Conservation (phyloP, 352 stramenopile species). For the Pythium guiyangense region DNA sequence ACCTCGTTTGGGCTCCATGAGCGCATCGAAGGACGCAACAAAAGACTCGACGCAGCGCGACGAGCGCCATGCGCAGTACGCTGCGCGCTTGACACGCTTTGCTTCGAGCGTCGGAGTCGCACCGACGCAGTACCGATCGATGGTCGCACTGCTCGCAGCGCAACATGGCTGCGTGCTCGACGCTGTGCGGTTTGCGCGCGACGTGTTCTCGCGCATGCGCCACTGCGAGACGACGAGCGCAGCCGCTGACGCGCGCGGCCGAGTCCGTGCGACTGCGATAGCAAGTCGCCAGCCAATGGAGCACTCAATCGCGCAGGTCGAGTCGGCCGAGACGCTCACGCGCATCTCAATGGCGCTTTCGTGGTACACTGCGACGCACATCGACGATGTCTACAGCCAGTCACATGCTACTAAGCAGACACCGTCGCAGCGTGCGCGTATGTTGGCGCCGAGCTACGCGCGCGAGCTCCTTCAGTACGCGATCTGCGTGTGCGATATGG, state of each 20-base stretch:
- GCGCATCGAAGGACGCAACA: not conserved
- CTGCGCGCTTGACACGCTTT: slow-evolving; percentile 47
- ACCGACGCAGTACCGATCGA: slow-evolving; percentile 31
- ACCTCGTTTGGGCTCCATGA: not conserved
- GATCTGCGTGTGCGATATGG: slow-evolving; percentile 52
- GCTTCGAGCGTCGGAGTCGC: slow-evolving; percentile 39
- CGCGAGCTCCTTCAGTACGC: slow-evolving; percentile 57
- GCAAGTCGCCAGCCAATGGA: not conserved
- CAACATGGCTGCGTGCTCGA: slow-evolving; percentile 39
- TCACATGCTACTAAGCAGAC: slow-evolving; percentile 8
- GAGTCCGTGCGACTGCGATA: too few species aligned
- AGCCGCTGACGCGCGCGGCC: not conserved
- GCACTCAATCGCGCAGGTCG: not conserved
- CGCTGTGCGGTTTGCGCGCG: slow-evolving; percentile 47
- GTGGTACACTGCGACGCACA: slow-evolving; percentile 46
- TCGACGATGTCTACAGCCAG: slow-evolving; percentile 43
- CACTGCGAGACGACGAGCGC: not conserved
- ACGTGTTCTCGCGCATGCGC: slow-evolving; percentile 39
- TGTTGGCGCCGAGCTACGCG: slow-evolving; percentile 50
- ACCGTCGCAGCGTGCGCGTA: slow-evolving; percentile 27
- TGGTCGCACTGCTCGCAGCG: slow-evolving; percentile 36
- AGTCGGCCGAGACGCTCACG: slow-evolving; percentile 26
- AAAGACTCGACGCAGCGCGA: not conserved
- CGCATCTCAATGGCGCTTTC: slow-evolving; percentile 61
- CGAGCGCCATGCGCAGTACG: slow-evolving; percentile 29